Evolutionary conservation across 352 stramenopile species (phyloP), one percentile per base, ranked within the genome.

Genomic region (Phytopythium aichiense): DNA sequence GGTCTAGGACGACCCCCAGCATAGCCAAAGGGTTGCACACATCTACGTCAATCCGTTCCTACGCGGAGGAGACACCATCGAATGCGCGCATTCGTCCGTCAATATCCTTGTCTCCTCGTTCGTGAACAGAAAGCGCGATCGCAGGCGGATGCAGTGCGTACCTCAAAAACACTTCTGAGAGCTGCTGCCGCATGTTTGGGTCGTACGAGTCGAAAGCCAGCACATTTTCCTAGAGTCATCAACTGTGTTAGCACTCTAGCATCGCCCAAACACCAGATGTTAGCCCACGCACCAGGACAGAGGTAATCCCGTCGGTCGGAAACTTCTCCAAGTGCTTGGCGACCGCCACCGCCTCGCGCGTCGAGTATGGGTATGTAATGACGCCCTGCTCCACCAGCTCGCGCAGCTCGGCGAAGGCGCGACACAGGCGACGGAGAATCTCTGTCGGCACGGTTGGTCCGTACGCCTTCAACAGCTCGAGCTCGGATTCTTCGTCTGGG

Each of bases 291-390:
- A 90, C 81, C 62, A 91, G 54, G 12, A 92, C 91, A 4, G 73
- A 79, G 7, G 79, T 85, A 22, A 98, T 76, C 15, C 88, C 90
- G 69, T 99, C 96, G 20, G 84, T 70, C 2, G 94, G 94, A 62
- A 97, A 99, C 49, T 79, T 66, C 38, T 98, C 81, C 28, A 99
- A 63, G 69, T 99, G 96, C 64, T 97, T 97, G 11, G 95, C 91
- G 4, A 98, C 88, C 3, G 86, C 86, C n/a, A 98, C 93, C 12
- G 91, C 88, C 69, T 99, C 96, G 37, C 96, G 79, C 12, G 90
- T 93, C 20, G 88, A 98, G 73, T 98, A 99, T 40, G 96, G 96
- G 65, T 99, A 99, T 37, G 85, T 83, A 43, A 99, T 85, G 38
- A 81, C 74, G 22, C 95, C 94, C 35, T 90, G 73, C 42, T 98